Percentiles rank a stretch among this genome's conserved stretches.
phyloP scores from a whole-genome alignment of 306 rosid species.

The Inga leiocalycina region DNA sequence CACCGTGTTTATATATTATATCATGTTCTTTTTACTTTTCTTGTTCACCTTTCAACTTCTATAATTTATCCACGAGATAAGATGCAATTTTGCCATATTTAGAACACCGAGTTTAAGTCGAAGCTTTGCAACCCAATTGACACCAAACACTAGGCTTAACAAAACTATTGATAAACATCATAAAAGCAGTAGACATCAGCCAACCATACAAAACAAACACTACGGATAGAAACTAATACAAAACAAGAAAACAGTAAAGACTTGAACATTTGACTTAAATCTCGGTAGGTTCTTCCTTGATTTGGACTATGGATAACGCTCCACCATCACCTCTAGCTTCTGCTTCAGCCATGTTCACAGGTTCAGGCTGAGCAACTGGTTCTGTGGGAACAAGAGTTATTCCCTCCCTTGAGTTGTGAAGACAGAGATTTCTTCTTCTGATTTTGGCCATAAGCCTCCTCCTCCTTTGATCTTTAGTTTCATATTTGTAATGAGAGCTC shows the following conservation, averaged over 20 bases:
- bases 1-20: not conserved
- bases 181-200: not conserved
- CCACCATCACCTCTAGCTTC: not conserved
- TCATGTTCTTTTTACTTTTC: not conserved
- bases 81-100: not conserved
- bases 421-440: not conserved
- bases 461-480: slow-evolving; percentile 11
- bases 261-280: not conserved
- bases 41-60: not conserved
- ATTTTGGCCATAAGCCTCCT: slow-evolving; percentile 25
- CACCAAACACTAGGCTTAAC: not conserved
- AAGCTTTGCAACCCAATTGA: too few species aligned
- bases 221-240: too few species aligned
- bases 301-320: not conserved
- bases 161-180: not conserved
- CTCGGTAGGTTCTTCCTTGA: slow-evolving; percentile 5
- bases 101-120: not conserved
- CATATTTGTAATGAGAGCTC: slow-evolving; percentile 28
- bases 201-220: not conserved
- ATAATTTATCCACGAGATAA: not conserved
- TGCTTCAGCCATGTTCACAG: not conserved
- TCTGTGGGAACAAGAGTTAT: not conserved
- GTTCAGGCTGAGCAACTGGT: not conserved
- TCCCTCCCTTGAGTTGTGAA: not conserved
- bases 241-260: not conserved